Percentiles rank a stretch among this genome's conserved stretches.
Evolutionary conservation across 2,329 filamentous ascomycete genomes (phyloP).

Genomic region (Coniochaeta sp.): DNA sequence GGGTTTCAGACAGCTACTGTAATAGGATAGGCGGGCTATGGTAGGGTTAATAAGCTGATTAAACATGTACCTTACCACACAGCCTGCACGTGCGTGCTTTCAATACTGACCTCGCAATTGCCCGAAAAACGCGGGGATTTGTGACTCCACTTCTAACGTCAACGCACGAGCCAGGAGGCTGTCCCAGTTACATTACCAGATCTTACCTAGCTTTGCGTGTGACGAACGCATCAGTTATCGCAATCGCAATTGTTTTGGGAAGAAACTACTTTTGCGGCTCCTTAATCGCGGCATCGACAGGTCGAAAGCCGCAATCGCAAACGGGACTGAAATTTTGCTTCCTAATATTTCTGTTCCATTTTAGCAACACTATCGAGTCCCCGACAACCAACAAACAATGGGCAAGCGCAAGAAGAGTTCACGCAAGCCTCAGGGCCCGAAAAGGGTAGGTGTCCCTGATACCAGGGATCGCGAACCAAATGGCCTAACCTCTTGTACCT

Average conservation of each 20-base stretch:
- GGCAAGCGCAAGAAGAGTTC: slow-evolving; percentile 95
- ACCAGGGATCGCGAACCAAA: neutral
- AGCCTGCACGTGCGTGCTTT: too few species aligned
- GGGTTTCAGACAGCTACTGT: neutral
- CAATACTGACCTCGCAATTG: neutral
- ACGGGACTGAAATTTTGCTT: neutral
- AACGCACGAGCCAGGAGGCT: neutral
- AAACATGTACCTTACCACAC: too few species aligned
- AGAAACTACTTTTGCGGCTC: neutral
- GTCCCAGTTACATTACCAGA: neutral
- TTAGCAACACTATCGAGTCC: neutral
- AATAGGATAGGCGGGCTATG: too few species aligned
- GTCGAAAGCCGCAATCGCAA: neutral
- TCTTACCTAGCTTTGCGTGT: neutral
- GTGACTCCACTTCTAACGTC: neutral
- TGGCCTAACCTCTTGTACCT: neutral
- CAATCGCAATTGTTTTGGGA: neutral
- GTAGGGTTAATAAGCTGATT: too few species aligned
- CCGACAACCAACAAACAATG: slow-evolving; percentile 33
- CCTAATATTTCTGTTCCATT: neutral
- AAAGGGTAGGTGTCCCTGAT: slow-evolving; percentile 54
- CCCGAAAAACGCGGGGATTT: neutral
- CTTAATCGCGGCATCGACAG: neutral
- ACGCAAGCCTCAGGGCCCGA: slow-evolving; percentile 71
- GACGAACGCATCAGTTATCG: neutral